A percentile compares a stretch with the other conserved stretches of the same genome.
Evolutionary conservation across 2,329 filamentous ascomycete species (phyloP).

Genomic region (Aspergillaceae sp.): DNA sequence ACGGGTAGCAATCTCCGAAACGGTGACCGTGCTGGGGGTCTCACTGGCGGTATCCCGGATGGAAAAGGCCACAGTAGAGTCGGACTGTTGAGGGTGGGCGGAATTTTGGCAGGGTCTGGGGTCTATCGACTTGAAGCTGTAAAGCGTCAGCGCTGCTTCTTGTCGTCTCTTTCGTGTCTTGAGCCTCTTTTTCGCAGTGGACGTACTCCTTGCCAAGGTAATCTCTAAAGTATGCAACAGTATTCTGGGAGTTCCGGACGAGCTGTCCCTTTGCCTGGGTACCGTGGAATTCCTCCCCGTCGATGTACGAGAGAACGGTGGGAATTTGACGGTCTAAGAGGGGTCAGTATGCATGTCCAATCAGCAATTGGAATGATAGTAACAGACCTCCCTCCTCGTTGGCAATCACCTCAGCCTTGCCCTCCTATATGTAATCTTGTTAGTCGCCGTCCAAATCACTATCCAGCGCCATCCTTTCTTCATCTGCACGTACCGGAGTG

Average conservation of each 20-base stretch:
- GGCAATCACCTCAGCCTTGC: constrained; percentile 94
- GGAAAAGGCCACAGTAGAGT: constrained; percentile 67
- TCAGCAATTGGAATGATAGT: background rate
- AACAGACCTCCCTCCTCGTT: constrained; percentile 89
- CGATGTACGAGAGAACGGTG: constrained; percentile 84
- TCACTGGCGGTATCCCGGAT: constrained; percentile 66
- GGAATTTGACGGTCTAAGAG: constrained; percentile 85
- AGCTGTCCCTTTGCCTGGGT: constrained; percentile 91
- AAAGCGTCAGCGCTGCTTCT: constrained; percentile 7
- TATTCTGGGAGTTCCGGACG: constrained; percentile 85
- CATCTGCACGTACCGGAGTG: constrained; percentile 42
- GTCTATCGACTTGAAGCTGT: constrained; percentile 84
- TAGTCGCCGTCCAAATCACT: constrained; percentile 3
- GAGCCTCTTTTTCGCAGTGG: background rate
- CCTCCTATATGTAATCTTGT: constrained; percentile 48
- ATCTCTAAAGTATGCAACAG: constrained; percentile 90
- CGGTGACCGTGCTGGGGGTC: constrained; percentile 59
- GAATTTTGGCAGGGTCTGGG: constrained; percentile 90
- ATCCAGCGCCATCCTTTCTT: background rate
- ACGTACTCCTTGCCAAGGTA: constrained; percentile 83
- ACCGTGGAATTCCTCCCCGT: constrained; percentile 94
- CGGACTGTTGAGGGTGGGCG: constrained; percentile 72
- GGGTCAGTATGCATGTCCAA: background rate
- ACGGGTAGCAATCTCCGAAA: constrained; percentile 74
- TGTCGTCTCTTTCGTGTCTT: background rate